Base-by-base conservation (phyloP, 192 early-diverging fungal genomes). In the Kickxella alabastrina region DNA sequence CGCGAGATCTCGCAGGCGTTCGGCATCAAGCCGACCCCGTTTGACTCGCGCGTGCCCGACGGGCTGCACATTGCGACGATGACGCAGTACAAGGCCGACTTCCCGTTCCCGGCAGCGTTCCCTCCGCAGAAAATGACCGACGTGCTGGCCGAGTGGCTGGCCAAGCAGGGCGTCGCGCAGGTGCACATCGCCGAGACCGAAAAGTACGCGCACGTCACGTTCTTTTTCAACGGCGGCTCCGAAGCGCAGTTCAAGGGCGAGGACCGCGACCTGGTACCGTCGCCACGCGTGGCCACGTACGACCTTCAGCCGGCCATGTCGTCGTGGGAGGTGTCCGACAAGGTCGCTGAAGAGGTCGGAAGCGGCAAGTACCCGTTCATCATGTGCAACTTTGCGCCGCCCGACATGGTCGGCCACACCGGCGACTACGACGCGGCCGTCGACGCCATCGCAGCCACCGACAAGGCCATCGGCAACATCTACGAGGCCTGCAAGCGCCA, bases 151-250 rank as follows among this genome's bases (percentile, higher is more conserved):
- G 97, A 99, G 69, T 95, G 92, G 93, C 77, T 99, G 25, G 85
- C 84, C 51, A 91, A 92, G 79, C 76, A 90, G 47, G 62, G 77
- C n/a, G 77, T 97, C 15, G 78, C 86, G 19, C 97, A 99, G 78
- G 84, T 83, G 72, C 97, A 98, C 77, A 82, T 98, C 57, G 97
- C 97, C 39, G 97, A 99, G 79, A 99, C 97, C 3, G 97, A 99
- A 64, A 99, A 99, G 80, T 99, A 95, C 78, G 95, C 97, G 22
- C 97, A 99, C 68, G 97, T 99, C 24, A 99, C 97, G 40, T 99
- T 99, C 84, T 99, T 99, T 85, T 99, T 98, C 80, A 98, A 98
- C 78, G 97, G 97, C 54, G 97, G 97, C 23, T 81, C 86, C 17
- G 95, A 98, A 72, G 85, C 87, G 24, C 92, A 95, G 68, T 98